phyloP scores from a whole-genome alignment of 1,284 basidiomycete species.

The Cystobasidiaceae sp. region DNA sequence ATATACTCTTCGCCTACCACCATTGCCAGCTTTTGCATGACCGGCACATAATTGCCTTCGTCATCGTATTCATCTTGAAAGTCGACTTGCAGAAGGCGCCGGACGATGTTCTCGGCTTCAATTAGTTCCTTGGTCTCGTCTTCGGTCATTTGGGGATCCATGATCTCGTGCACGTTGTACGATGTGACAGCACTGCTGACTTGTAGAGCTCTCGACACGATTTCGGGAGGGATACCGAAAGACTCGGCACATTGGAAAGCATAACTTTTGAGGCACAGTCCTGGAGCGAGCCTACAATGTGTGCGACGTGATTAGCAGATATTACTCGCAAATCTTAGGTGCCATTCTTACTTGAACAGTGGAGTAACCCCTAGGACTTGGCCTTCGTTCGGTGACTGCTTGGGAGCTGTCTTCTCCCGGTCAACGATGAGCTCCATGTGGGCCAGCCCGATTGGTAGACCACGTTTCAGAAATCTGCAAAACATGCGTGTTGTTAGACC shows the following conservation, averaged over 20 bases:
- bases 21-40: constrained; percentile 47
- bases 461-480: constrained; percentile 60
- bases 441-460: constrained; percentile 55
- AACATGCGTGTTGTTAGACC: too few species aligned
- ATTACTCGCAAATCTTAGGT: background rate
- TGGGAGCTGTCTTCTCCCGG: constrained; percentile 52
- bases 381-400: background rate
- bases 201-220: constrained; percentile 65
- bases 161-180: constrained; percentile 62
- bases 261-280: constrained; percentile 68
- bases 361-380: constrained; percentile 57
- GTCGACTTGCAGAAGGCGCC: constrained; percentile 57
- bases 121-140: constrained; percentile 61
- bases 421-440: constrained; percentile 52
- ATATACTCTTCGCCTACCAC: constrained; percentile 44
- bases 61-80: constrained; percentile 56
- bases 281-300: constrained; percentile 58
- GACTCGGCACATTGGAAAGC: constrained; percentile 75
- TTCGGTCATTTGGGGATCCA: constrained; percentile 68
- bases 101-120: constrained; percentile 66
- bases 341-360: constrained; percentile 57
- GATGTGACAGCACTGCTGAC: constrained; percentile 62
- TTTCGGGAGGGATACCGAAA: constrained; percentile 65
- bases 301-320: constrained; percentile 22
- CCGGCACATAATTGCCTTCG: constrained; percentile 41